These are phyloP conservation scores for Podaxis sp. DNA, from an alignment of 768 basidiomycete species.

Conservation along the genomic window DNA sequence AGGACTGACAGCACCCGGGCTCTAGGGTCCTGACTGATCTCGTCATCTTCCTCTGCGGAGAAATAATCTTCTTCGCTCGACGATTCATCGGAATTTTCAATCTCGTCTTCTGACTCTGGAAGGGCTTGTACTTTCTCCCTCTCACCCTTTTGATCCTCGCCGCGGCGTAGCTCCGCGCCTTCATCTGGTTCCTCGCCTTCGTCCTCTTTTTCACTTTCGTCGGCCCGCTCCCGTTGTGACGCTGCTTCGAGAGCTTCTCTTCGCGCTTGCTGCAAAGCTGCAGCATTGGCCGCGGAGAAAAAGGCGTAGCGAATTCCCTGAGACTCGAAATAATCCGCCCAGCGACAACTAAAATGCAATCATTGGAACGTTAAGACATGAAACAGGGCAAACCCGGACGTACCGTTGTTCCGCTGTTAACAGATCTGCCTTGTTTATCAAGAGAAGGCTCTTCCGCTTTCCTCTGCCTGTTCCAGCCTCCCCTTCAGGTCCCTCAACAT, in stretches of 20 bases:
- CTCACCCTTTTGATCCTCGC: slow-evolving; percentile 17
- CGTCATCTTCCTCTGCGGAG: slow-evolving; percentile 52
- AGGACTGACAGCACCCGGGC: slow-evolving; percentile 79
- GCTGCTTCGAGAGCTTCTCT: slow-evolving; percentile 41
- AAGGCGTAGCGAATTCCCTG: slow-evolving; percentile 81
- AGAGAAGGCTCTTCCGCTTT: slow-evolving; percentile 69
- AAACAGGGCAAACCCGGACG: neutral
- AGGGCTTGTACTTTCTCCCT: slow-evolving; percentile 17
- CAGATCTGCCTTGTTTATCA: slow-evolving; percentile 96
- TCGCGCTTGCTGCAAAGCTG: slow-evolving; percentile 77
- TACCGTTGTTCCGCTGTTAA: slow-evolving; percentile 85
- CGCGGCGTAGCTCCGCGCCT: slow-evolving; percentile 6
- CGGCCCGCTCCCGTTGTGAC: slow-evolving; percentile 16
- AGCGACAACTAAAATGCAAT: slow-evolving; percentile 52
- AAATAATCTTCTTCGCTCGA: slow-evolving; percentile 43
- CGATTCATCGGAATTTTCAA: slow-evolving; percentile 27
- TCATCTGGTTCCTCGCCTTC: slow-evolving; percentile 19
- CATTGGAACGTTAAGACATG: slow-evolving; percentile 3
- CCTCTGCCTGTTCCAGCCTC: slow-evolving; percentile 76
- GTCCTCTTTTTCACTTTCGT: slow-evolving; percentile 9
- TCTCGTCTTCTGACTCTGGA: slow-evolving; percentile 20
- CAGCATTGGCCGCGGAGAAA: slow-evolving; percentile 89
- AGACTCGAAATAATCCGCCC: slow-evolving; percentile 91
- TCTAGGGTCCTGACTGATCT: slow-evolving; percentile 57
- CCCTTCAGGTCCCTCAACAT: slow-evolving; percentile 81